A percentile compares a stretch with the other conserved stretches of the same genome.
phyloP scores from a whole-genome alignment of 2,329 filamentous ascomycete genomes.

The Diaporthe sp. region DNA sequence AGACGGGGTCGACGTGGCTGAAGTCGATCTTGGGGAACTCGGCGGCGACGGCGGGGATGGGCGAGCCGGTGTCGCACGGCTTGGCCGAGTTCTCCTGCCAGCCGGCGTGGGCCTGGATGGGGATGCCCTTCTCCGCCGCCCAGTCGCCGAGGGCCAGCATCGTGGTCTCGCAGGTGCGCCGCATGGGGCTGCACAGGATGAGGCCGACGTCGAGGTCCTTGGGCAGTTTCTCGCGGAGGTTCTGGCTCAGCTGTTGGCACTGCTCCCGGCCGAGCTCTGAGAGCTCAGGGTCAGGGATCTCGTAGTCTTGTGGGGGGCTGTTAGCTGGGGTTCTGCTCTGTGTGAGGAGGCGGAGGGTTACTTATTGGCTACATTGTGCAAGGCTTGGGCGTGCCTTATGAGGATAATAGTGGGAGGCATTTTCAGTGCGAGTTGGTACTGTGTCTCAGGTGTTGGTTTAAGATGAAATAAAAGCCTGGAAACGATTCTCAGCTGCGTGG shows the following conservation, averaged over 20 bases:
- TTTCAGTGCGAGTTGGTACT: conserved; percentile 55
- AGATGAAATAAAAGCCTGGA: neutral
- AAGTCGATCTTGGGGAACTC: conserved; percentile 72
- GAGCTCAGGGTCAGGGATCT: conserved; percentile 64
- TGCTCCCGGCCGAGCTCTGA: conserved; percentile 64
- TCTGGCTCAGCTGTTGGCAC: conserved; percentile 59
- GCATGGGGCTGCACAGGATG: conserved; percentile 76
- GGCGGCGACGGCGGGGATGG: conserved; percentile 56
- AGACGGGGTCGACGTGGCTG: conserved; percentile 68
- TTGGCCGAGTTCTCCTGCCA: conserved; percentile 74
- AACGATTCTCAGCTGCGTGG: neutral
- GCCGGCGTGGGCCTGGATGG: conserved; percentile 68
- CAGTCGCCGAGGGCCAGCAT: conserved; percentile 67
- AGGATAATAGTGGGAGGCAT: conserved; percentile 78
- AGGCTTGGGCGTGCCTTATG: conserved; percentile 86
- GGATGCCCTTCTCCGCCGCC: conserved; percentile 67
- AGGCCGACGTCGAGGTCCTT: conserved; percentile 61
- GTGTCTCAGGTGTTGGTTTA: neutral
- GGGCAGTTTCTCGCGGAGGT: conserved; percentile 57
- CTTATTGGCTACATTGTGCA: conserved; percentile 68
- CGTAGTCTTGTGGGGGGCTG: conserved; percentile 57
- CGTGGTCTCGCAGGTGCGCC: conserved; percentile 75
- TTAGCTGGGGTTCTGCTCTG: conserved; percentile 44
- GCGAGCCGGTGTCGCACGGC: conserved; percentile 73
- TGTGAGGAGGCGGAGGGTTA: conserved; percentile 42